These are phyloP conservation scores for Fusarium hostae DNA, from an alignment of 2,329 filamentous ascomycete genomes.

Conservation along the genomic window DNA sequence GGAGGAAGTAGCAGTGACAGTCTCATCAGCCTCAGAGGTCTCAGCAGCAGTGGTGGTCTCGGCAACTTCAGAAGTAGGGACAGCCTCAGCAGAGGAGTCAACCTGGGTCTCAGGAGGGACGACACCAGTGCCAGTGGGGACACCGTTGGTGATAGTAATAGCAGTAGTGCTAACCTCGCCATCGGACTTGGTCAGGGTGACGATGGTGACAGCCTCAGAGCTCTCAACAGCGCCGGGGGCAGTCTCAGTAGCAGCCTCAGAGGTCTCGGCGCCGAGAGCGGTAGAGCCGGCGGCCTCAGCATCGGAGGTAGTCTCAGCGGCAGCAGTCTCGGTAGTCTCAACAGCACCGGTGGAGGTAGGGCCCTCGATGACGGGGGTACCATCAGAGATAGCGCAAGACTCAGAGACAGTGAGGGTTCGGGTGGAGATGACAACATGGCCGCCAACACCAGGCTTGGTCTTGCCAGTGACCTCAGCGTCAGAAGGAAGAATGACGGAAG, in stretches of 20 bases:
- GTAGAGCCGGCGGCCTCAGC: constrained; percentile 18
- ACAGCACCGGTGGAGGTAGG: constrained; percentile 28
- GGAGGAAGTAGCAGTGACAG: constrained; percentile 5
- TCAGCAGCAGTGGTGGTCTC: constrained; percentile 11
- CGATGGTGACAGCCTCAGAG: constrained; percentile 17
- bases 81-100: not conserved
- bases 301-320: constrained; percentile 16
- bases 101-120: constrained; percentile 14
- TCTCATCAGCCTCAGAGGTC: constrained; percentile 7
- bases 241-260: constrained; percentile 15
- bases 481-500: constrained; percentile 41
- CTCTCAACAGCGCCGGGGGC: constrained; percentile 6
- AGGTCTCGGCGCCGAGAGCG: constrained; percentile 28
- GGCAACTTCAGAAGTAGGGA: not conserved
- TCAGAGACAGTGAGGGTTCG: constrained; percentile 44
- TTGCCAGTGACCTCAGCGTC: constrained; percentile 34
- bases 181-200: constrained; percentile 37
- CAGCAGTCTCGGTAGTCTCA: constrained; percentile 20
- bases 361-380: constrained; percentile 37
- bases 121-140: constrained; percentile 26
- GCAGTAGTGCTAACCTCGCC: constrained; percentile 28
- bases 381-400: constrained; percentile 40
- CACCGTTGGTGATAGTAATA: constrained; percentile 25
- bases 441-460: constrained; percentile 35
- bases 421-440: constrained; percentile 41